Evolutionary conservation across 2,329 filamentous ascomycete species (phyloP), one percentile per base, ranked within the genome.

Genomic region (Fusarium zealandicum): DNA sequence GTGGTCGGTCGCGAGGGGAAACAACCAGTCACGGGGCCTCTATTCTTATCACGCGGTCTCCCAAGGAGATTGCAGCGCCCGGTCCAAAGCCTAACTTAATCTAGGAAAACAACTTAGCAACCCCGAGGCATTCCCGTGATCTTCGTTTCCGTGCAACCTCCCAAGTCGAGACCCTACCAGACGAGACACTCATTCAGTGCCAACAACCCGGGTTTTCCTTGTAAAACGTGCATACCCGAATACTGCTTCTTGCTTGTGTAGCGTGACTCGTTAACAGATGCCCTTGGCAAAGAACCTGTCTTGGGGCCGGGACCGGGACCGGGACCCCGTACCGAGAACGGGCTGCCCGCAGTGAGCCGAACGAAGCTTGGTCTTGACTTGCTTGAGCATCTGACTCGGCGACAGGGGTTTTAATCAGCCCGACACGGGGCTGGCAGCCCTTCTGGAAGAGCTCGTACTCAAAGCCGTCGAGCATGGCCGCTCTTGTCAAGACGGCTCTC

Each of bases 381-480:
- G 52, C 42, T 51, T 27, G 47, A 50, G 54, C 41, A 63, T 53
- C 58, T 66, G 63, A 63, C 62, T 67, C 50, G 59, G 61, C 62
- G 62, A 67, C 62, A 67, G 54, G 64, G 64, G n/a, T n/a, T 67
- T 67, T 57, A 54, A 58, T 66, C 66, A 58, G 57, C 32, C 44
- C 28, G 27, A 42, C 54, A 59, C 45, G 59, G 54, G 59, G 36
- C 39, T 39, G 41, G 51, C 56, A 44, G 52, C 51, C 39, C 33
- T 57, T 66, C 51, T 63, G 42, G 56, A 64, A 63, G 46, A 36
- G 50, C 37, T 57, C 45, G 57, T 59, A 64, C 57, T 50, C 43
- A 53, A 61, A 53, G 40, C 10, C 14, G 25, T 28, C 33, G 20
- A 47, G 25, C 28, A 41, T 46, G 48, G 48, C 56, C 54, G 45